phyloP scores from a whole-genome alignment of 176 grass and related monocot genomes.

The Triticum aestivum region IWGSC_CS_RefSeq_v2.1 NC_057806.1:689974081-689974580 shows the following conservation, averaged over 20 bases:
- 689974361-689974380: not conserved
- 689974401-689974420: too few relatives aligned
- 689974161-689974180: not conserved
- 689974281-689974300: not conserved
- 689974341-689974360: not conserved
- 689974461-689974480: too few relatives aligned
- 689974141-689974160: not conserved
- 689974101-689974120: not conserved
- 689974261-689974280: not conserved
- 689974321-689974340: not conserved
- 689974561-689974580: too few relatives aligned
- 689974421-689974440: too few relatives aligned
- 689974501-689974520: too few relatives aligned
- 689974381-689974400: too few relatives aligned
- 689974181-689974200: not conserved
- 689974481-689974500: too few relatives aligned
- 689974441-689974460: too few relatives aligned
- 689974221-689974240: not conserved
- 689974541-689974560: too few relatives aligned
- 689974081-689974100: not conserved
- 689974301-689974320: not conserved
- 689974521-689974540: too few relatives aligned
- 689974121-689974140: not conserved
- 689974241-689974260: not conserved
- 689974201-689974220: too few relatives aligned